phyloP scores from a whole-genome alignment of 1,139 yeast species.

The Trichomonascaceae sp. region DNA sequence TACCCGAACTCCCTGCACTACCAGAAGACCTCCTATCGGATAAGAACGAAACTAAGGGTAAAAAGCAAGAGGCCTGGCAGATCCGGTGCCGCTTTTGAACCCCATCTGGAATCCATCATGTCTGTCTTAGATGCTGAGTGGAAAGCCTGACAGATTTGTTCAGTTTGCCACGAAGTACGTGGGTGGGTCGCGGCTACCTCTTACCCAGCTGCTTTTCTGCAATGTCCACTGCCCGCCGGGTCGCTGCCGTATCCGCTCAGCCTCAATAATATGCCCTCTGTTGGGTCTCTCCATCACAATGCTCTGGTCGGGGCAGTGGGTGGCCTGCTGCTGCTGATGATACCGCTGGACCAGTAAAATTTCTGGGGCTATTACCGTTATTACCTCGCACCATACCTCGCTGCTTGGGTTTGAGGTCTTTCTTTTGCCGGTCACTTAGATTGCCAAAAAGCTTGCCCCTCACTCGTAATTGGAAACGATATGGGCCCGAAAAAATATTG shows the following conservation, averaged over 20 bases:
- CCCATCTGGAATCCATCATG: no score
- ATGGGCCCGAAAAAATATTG: conserved; percentile 56
- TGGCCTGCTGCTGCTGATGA: no score
- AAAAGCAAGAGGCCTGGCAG: no score
- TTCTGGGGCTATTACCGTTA: conserved; percentile 6
- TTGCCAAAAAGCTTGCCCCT: conserved; percentile 41
- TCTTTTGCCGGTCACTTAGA: conserved; percentile 44
- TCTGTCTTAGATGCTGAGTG: no score
- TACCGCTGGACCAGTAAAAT: conserved; percentile 5
- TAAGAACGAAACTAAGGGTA: no score
- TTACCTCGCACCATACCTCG: conserved; percentile 17
- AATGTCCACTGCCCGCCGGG: conserved; percentile 42
- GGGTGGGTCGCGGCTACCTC: no score
- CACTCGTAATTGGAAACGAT: conserved; percentile 43
- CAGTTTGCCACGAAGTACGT: no score
- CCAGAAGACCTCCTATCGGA: no score
- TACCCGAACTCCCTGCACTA: no score
- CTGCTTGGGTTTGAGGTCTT: conserved; percentile 40
- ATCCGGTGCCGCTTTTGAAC: no score
- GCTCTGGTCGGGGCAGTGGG: conserved; percentile 21
- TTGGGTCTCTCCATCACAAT: conserved; percentile 57
- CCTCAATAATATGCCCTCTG: conserved; percentile 60
- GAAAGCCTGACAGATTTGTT: no score
- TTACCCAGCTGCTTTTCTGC: conserved; percentile 24
- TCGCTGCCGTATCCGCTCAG: conserved; percentile 54